These are phyloP conservation scores for Yamadazyma siamensis DNA, from an alignment of 1,139 yeast genomes.

Conservation along the genomic window DNA sequence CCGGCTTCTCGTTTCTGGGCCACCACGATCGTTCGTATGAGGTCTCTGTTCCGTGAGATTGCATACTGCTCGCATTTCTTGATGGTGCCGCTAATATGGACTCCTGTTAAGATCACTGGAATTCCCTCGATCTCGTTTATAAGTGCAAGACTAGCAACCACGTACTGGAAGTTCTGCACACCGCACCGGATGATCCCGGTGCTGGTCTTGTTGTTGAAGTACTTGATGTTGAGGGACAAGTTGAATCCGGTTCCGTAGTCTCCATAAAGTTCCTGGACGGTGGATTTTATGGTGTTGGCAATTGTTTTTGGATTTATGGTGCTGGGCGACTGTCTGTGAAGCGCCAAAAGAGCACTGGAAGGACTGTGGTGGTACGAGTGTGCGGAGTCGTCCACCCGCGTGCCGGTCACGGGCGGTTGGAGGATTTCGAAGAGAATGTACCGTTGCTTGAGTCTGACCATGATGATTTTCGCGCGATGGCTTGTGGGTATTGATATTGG, in stretches of 20 bases:
- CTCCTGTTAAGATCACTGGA: constrained; percentile 56
- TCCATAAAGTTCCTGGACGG: constrained; percentile 64
- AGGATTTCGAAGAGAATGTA: constrained; percentile 78
- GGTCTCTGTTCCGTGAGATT: constrained; percentile 38
- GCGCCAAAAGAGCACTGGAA: constrained; percentile 36
- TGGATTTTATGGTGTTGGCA: constrained; percentile 50
- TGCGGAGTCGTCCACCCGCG: constrained; percentile 2
- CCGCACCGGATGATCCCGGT: constrained; percentile 83
- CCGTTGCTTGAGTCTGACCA: constrained; percentile 88
- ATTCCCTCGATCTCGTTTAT: constrained; percentile 53
- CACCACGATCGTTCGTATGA: constrained; percentile 21
- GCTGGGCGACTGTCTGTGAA: constrained; percentile 50
- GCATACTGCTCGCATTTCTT: constrained; percentile 76
- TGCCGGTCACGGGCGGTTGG: constrained; percentile 46
- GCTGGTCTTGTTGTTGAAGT: constrained; percentile 77
- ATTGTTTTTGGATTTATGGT: constrained; percentile 44
- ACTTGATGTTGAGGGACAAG: constrained; percentile 62
- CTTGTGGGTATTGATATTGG: no score
- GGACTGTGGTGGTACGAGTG: constrained; percentile 23
- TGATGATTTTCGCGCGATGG: constrained; percentile 21
- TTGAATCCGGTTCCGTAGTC: constrained; percentile 76
- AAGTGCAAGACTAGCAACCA: constrained; percentile 68
- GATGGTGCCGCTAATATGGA: constrained; percentile 84
- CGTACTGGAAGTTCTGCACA: constrained; percentile 58
- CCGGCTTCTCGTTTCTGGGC: constrained; percentile 8